Evolutionary conservation across 306 rosid species (phyloP).

Genomic region (Aeschynomene evenia): DNA sequence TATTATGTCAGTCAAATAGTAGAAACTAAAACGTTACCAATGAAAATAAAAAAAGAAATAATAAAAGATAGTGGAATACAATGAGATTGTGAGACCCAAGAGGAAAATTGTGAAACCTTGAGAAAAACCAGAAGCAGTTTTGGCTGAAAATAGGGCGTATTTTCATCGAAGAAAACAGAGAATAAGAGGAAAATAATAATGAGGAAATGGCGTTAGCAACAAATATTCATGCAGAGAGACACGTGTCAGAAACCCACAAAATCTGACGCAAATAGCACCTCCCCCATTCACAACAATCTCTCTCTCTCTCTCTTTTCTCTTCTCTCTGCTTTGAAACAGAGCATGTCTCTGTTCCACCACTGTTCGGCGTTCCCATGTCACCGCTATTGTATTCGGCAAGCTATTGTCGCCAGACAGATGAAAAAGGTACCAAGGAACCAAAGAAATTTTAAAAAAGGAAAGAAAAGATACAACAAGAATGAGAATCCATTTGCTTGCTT

Average conservation of each 20-base stretch:
- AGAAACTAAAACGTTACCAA: neutral
- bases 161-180: neutral
- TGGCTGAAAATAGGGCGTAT: neutral
- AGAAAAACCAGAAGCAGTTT: neutral
- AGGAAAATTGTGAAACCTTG: constrained; percentile 6
- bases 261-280: neutral
- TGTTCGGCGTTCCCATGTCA: neutral
- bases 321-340: neutral
- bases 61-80: neutral
- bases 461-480: neutral
- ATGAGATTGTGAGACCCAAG: constrained; percentile 32
- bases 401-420: constrained; percentile 19
- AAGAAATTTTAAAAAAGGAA: neutral
- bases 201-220: neutral
- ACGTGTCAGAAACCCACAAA: constrained; percentile 24
- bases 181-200: neutral
- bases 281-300: neutral
- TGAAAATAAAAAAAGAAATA: no score
- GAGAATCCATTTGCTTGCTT: constrained; percentile 63
- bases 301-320: constrained; percentile 5
- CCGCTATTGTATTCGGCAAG: constrained; percentile 21
- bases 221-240: constrained; percentile 32
- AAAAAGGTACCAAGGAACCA: constrained; percentile 11
- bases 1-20: constrained; percentile 17
- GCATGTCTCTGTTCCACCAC: neutral